Percentiles rank a stretch among this genome's conserved stretches.
phyloP scores from a whole-genome alignment of 2,329 filamentous ascomycete species.

The Emericellopsis cladophorae region DNA sequence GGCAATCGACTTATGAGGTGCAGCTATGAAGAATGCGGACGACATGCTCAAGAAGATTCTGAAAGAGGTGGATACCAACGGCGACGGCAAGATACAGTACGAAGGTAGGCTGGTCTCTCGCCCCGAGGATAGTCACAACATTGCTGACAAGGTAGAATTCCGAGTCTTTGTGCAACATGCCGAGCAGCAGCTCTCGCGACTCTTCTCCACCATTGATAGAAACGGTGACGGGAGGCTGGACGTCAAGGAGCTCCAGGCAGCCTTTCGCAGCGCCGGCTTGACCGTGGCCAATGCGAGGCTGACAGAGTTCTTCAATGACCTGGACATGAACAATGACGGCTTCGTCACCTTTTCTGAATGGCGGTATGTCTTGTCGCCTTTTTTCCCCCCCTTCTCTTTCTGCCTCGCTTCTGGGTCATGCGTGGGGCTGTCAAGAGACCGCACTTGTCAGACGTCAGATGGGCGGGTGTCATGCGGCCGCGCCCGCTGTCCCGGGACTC shows the following conservation, averaged over 20 bases:
- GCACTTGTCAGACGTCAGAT: slow-evolving; percentile 3
- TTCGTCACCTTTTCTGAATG: slow-evolving; percentile 88
- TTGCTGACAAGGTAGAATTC: slow-evolving; percentile 55
- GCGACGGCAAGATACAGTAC: slow-evolving; percentile 83
- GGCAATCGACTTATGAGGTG: slow-evolving; percentile 1
- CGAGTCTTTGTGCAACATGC: slow-evolving; percentile 76
- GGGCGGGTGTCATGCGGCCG: slow-evolving; percentile 10
- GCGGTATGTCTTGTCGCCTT: slow-evolving; percentile 54
- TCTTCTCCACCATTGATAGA: slow-evolving; percentile 80
- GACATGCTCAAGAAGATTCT: slow-evolving; percentile 71
- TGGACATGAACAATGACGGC: slow-evolving; percentile 83
- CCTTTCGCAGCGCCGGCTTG: slow-evolving; percentile 69
- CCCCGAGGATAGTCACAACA: neutral
- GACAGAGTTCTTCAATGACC: slow-evolving; percentile 75
- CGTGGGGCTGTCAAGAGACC: slow-evolving; percentile 1
- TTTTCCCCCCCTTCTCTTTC: slow-evolving; percentile 3
- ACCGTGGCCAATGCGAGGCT: slow-evolving; percentile 66
- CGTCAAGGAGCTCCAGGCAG: slow-evolving; percentile 67
- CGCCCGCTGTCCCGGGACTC: neutral
- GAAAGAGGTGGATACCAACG: slow-evolving; percentile 70
- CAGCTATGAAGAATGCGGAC: slow-evolving; percentile 81
- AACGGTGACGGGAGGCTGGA: slow-evolving; percentile 79
- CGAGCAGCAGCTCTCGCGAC: slow-evolving; percentile 65
- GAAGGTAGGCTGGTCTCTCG: slow-evolving; percentile 47
- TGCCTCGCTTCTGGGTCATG: slow-evolving; percentile 1